phyloP scores from a whole-genome alignment of 2,329 filamentous ascomycete species.

The Nothophoma quercina region DNA sequence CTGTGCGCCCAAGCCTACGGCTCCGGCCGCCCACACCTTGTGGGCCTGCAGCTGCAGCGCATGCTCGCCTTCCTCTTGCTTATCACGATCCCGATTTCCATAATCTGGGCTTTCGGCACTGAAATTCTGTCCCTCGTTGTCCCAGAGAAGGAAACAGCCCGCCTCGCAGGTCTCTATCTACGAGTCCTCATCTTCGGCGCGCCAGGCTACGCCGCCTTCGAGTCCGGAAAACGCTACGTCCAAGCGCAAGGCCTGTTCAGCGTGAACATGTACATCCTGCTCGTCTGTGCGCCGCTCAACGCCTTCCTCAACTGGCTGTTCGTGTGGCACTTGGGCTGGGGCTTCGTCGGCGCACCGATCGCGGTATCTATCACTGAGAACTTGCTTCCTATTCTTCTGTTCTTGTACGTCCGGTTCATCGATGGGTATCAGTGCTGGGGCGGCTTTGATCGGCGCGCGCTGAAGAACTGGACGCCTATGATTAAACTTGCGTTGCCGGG shows the following conservation, averaged over 20 bases:
- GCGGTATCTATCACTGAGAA: slow-evolving; percentile 79
- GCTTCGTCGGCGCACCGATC: slow-evolving; percentile 80
- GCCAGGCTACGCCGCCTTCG: slow-evolving; percentile 78
- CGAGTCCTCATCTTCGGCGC: slow-evolving; percentile 73
- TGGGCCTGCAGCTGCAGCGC: slow-evolving; percentile 81
- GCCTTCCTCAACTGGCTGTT: slow-evolving; percentile 81
- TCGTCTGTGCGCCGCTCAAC: slow-evolving; percentile 84
- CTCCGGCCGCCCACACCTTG: slow-evolving; percentile 85
- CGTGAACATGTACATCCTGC: slow-evolving; percentile 81
- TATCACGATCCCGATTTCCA: slow-evolving; percentile 74
- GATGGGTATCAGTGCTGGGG: slow-evolving; percentile 81
- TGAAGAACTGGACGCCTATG: slow-evolving; percentile 83
- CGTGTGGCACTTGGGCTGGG: slow-evolving; percentile 67
- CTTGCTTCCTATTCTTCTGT: slow-evolving; percentile 74
- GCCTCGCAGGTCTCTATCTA: slow-evolving; percentile 76
- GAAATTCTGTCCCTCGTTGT: slow-evolving; percentile 70
- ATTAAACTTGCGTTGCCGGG: slow-evolving; percentile 86
- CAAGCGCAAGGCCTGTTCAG: slow-evolving; percentile 89
- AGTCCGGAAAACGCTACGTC: slow-evolving; percentile 82
- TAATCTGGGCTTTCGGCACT: slow-evolving; percentile 75
- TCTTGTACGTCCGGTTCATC: slow-evolving; percentile 76
- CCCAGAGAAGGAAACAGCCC: slow-evolving; percentile 74
- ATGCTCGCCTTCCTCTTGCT: slow-evolving; percentile 80
- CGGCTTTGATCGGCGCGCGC: slow-evolving; percentile 73
- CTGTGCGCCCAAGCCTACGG: slow-evolving; percentile 94